These are phyloP conservation scores for Arctium minus DNA, from an alignment of 129 eudicot genomes.

Conservation along the genomic window DNA sequence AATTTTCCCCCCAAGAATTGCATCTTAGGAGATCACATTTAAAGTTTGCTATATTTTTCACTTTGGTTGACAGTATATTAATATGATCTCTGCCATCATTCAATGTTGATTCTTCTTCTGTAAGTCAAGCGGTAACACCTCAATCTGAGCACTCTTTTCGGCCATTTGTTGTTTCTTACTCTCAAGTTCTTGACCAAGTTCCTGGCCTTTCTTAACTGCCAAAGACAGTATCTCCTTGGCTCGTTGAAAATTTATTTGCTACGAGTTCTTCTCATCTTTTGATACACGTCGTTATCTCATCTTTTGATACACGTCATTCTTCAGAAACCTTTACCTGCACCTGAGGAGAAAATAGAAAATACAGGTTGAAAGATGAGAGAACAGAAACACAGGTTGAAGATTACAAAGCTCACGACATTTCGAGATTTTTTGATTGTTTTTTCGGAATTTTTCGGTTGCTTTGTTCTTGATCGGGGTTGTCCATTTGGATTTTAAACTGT, in stretches of 20 bases:
- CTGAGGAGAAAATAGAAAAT: too few species aligned
- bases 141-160: constrained; percentile 74
- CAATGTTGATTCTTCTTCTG: constrained; percentile 40
- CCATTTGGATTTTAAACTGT: too few species aligned
- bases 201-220: constrained; percentile 98
- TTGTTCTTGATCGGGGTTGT: too few species aligned
- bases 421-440: too few species aligned
- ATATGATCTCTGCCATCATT: constrained; percentile 49
- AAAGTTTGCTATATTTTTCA: constrained; percentile 39
- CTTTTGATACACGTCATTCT: too few species aligned
- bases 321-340: constrained; percentile 36
- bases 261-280: constrained; percentile 47
- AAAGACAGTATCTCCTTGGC: constrained; percentile 83
- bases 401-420: too few species aligned
- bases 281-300: constrained; percentile 28
- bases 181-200: constrained; percentile 92
- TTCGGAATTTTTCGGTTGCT: too few species aligned
- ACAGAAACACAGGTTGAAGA: too few species aligned
- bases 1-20: too few species aligned
- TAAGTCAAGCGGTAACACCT: constrained; percentile 52
- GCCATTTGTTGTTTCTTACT: constrained; percentile 56
- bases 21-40: constrained; percentile 53
- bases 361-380: too few species aligned
- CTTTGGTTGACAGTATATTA: constrained; percentile 39
- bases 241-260: constrained; percentile 54